Percentiles rank a stretch among this genome's conserved stretches.
These are phyloP conservation scores for Laguncularia racemosa DNA, from an alignment of 345 rosid genomes.

Conservation along the genomic window DNA sequence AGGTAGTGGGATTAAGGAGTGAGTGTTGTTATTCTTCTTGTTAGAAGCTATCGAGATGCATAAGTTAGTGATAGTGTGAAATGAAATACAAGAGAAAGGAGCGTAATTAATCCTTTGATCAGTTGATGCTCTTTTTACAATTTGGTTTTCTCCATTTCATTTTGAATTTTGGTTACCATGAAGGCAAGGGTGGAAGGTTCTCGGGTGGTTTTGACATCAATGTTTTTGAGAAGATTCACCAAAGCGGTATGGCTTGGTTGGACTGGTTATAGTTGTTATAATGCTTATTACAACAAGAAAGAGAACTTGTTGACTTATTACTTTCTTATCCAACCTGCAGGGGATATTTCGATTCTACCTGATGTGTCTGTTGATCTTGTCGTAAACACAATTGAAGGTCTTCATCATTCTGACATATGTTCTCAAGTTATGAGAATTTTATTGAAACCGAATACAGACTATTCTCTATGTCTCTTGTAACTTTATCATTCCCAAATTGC, in stretches of 20 bases:
- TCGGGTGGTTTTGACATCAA: slow-evolving; percentile 90
- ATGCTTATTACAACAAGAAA: not conserved
- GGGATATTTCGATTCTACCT: slow-evolving; percentile 66
- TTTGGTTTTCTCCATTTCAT: not conserved
- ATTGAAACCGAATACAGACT: no score
- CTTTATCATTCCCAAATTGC: slow-evolving; percentile 1
- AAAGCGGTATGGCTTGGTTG: slow-evolving; percentile 40
- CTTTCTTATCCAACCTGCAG: slow-evolving; percentile 26
- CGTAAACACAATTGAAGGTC: slow-evolving; percentile 77
- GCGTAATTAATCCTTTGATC: not conserved
- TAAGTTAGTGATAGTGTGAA: not conserved
- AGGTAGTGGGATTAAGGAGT: no score
- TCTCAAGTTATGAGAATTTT: no score
- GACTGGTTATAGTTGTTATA: not conserved
- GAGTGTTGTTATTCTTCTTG: no score
- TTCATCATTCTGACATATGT: not conserved
- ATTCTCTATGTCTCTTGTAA: no score
- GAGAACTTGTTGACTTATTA: not conserved
- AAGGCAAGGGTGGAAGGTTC: slow-evolving; percentile 82
- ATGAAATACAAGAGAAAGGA: not conserved
- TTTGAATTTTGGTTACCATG: slow-evolving; percentile 10
- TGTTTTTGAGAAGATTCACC: slow-evolving; percentile 70
- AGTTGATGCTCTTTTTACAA: not conserved
- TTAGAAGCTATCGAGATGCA: no score
- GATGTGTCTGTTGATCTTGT: slow-evolving; percentile 78